Evolutionary conservation across 768 basidiomycete genomes (phyloP), one percentile per base, ranked within the genome.

Genomic region (Leucocoprinus sp.): DNA sequence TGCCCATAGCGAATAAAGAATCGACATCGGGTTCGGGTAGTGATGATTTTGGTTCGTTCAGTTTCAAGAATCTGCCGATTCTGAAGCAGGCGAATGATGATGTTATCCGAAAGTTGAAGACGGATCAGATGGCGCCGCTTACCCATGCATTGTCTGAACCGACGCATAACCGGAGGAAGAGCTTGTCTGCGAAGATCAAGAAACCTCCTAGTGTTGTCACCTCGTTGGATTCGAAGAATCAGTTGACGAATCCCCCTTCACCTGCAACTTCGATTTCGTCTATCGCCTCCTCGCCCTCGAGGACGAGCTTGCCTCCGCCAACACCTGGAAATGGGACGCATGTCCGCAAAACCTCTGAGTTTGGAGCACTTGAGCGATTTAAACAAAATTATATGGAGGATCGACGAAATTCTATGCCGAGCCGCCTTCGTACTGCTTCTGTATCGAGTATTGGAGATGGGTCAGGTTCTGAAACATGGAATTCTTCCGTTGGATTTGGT

Each of bases 51-150:
- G 96, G 96, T 17, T 83, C 91, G 0, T 99, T 99, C 70, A 92
- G 85, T 64, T 99, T 93, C 76, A 97, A 97, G 73, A 99, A 99
- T 59, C 63, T 97, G 33, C 91, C 91, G 0, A 78, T 96, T 5
- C 68, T 98, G 63, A 99, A 98, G 67, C 93, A 97, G 64, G 93
- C 91, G 14, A 99, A 99, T 61, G 96, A 99, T 64, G 93, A 98
- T 59, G 82, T 98, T 54, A 96, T 99, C 55, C 82, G 90, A 50
- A 96, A 97, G 64, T 72, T 98, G 58, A 85, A 89, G 65, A 88
- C 87, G 2, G 95, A 97, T 52, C 89, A 91, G 56, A 76, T 93
- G 66, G 67, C 76, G 0, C 88, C 90, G 9, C 72, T 93, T 33
- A 65, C 78, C 0, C 86, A 91, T 52, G 70, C 87, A 5, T 67